A percentile compares a stretch with the other conserved stretches of the same genome.
Conservation (phyloP, 805 yeast species). For the Candida manassasensis region DNA sequence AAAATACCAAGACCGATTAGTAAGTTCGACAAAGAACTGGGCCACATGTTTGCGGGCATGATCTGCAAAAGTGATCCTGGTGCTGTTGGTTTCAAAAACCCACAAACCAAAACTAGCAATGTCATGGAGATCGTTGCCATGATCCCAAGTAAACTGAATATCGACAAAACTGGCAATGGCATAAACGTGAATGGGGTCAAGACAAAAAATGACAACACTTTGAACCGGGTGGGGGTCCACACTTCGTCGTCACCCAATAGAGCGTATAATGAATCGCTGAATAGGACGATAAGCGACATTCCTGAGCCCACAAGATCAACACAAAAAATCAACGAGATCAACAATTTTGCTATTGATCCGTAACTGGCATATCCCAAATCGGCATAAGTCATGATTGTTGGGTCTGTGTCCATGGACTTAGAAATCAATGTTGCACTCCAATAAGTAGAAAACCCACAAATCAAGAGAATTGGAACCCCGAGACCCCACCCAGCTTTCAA, state of each 20-base stretch:
- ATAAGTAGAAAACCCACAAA: conserved; percentile 65
- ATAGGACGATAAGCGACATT: conserved; percentile 72
- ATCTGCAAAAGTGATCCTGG: conserved; percentile 74
- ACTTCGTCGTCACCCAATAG: conserved; percentile 38
- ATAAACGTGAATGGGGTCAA: conserved; percentile 79
- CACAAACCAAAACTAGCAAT: conserved; percentile 47
- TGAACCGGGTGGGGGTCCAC: conserved; percentile 49
- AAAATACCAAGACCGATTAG: conserved; percentile 61
- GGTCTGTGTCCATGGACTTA: conserved; percentile 74
- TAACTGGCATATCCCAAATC: conserved; percentile 85
- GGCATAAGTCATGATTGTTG: conserved; percentile 78
- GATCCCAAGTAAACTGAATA: conserved; percentile 54
- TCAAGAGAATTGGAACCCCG: conserved; percentile 54
- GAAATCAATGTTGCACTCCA: conserved; percentile 76
- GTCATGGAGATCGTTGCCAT: conserved; percentile 50
- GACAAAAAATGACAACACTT: conserved; percentile 60
- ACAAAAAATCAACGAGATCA: conserved; percentile 71
- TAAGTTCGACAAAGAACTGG: conserved; percentile 46
- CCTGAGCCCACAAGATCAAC: conserved; percentile 78
- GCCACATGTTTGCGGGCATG: conserved; percentile 66
- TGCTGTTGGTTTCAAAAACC: conserved; percentile 49
- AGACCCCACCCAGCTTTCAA: conserved; percentile 60
- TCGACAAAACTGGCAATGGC: conserved; percentile 65
- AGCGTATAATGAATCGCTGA: conserved; percentile 81
- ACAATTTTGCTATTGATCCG: conserved; percentile 68